phyloP scores from a whole-genome alignment of 2,329 filamentous ascomycete species.

The Karstenula rhodostoma region DNA sequence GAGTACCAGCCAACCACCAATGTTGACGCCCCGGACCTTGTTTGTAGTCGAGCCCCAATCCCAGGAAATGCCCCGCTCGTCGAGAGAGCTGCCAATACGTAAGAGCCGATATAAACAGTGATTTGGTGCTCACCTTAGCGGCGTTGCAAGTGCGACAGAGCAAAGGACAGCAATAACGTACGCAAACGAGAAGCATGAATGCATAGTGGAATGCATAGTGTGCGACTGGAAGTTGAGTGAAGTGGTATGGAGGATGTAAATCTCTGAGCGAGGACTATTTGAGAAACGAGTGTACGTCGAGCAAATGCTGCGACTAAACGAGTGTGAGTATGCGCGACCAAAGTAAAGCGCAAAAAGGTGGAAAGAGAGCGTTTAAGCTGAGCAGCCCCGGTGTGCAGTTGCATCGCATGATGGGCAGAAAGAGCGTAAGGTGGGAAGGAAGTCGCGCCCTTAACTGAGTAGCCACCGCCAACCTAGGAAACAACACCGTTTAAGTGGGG shows the following conservation, averaged over 20 bases:
- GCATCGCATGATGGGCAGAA: too few species aligned
- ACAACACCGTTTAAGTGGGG: too few species aligned
- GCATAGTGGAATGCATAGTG: background rate
- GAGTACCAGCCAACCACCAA: slow-evolving; percentile 47
- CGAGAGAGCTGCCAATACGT: slow-evolving; percentile 11
- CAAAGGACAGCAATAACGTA: background rate
- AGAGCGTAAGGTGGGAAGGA: too few species aligned
- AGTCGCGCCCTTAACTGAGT: too few species aligned
- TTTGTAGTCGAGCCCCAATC: slow-evolving; percentile 55
- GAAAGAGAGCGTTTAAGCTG: too few species aligned
- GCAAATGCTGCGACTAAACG: too few species aligned
- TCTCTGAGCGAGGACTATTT: too few species aligned
- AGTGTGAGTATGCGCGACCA: too few species aligned
- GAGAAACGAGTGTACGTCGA: too few species aligned
- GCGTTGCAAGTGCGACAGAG: background rate
- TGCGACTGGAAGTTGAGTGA: background rate
- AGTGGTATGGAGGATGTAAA: background rate
- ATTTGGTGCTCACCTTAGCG: background rate
- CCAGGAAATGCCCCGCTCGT: slow-evolving; percentile 32
- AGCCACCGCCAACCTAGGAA: too few species aligned
- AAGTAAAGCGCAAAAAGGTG: too few species aligned
- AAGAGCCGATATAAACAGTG: background rate
- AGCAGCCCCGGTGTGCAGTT: too few species aligned
- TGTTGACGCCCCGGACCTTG: slow-evolving; percentile 49
- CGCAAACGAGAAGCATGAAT: background rate